Evolutionary conservation across 2,329 filamentous ascomycete genomes (phyloP).

Genomic region (Stemphylium lycopersici): DNA sequence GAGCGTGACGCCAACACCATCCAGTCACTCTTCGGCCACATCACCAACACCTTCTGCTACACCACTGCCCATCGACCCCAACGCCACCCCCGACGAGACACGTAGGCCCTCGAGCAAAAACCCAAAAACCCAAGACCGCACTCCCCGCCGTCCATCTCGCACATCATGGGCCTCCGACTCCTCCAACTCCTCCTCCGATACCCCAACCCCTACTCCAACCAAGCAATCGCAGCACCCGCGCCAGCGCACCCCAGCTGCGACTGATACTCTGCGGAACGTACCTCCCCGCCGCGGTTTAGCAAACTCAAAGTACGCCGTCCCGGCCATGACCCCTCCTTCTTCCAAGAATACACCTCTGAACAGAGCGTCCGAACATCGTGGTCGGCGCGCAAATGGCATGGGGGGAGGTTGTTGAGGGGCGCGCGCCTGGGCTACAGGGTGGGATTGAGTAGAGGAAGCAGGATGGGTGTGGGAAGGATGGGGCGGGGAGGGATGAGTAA

Average conservation of each 20-base stretch:
- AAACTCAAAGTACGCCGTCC: not conserved
- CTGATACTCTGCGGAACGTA: not conserved
- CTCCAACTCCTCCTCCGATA: slow-evolving; percentile 6
- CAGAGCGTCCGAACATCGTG: too few species aligned
- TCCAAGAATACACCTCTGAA: not conserved
- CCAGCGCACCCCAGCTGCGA: not conserved
- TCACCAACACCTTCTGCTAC: not conserved
- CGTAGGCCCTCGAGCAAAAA: not conserved
- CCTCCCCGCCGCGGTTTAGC: not conserved
- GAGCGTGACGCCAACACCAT: not conserved
- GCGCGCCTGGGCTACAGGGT: too few species aligned
- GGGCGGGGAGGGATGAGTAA: too few species aligned
- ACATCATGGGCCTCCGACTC: slow-evolving; percentile 12
- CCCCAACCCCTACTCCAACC: not conserved
- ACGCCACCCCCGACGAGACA: not conserved
- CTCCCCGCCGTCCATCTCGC: not conserved
- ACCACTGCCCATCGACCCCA: not conserved
- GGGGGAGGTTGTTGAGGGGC: too few species aligned
- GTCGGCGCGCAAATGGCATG: too few species aligned
- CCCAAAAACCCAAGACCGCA: not conserved
- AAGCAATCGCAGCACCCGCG: not conserved
- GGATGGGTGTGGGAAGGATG: too few species aligned
- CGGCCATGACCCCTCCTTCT: not conserved
- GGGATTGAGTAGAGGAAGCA: too few species aligned
- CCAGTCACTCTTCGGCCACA: not conserved